A percentile compares a stretch with the other conserved stretches of the same genome.
Evolutionary conservation across 352 stramenopile genomes (phyloP).

Genomic region (Pythium utonaiense): DNA sequence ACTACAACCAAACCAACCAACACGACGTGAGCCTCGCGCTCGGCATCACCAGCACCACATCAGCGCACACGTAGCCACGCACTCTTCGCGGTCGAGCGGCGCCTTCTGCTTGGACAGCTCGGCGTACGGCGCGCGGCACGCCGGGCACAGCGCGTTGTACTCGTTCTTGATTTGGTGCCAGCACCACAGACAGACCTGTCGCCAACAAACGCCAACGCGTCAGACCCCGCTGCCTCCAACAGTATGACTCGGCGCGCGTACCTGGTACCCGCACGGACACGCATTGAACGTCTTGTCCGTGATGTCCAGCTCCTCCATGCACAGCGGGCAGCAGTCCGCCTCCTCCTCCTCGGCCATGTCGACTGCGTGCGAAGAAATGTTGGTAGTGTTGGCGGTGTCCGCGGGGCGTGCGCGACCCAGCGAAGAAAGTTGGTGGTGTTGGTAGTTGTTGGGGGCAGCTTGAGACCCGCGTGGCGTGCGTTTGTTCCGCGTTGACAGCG

Average conservation of each 20-base stretch:
- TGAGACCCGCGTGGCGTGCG: background rate
- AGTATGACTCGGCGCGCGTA: constrained; percentile 22
- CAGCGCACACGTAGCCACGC: no score
- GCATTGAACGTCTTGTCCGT: constrained; percentile 98
- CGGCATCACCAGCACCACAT: no score
- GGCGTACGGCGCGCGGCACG: constrained; percentile 96
- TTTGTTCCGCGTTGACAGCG: background rate
- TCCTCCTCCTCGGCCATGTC: constrained; percentile 80
- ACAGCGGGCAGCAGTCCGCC: constrained; percentile 94
- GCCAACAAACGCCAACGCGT: background rate
- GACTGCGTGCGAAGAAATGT: background rate
- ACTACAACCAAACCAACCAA: constrained; percentile 22
- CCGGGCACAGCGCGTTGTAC: constrained; percentile 96
- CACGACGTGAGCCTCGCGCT: background rate
- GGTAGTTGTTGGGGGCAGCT: constrained; percentile 21
- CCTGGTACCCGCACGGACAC: constrained; percentile 98
- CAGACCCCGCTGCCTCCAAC: no score
- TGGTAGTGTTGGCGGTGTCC: constrained; percentile 1
- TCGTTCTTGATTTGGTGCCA: constrained; percentile 99
- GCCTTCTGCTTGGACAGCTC: constrained; percentile 89
- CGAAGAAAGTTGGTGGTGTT: constrained; percentile 11
- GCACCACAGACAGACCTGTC: constrained; percentile 98
- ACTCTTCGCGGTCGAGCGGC: constrained; percentile 95
- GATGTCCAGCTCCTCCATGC: constrained; percentile 98
- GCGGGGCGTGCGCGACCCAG: background rate